Conservation (phyloP, 2,329 filamentous ascomycete genomes). For the Pestalotiopsis sp. region DNA sequence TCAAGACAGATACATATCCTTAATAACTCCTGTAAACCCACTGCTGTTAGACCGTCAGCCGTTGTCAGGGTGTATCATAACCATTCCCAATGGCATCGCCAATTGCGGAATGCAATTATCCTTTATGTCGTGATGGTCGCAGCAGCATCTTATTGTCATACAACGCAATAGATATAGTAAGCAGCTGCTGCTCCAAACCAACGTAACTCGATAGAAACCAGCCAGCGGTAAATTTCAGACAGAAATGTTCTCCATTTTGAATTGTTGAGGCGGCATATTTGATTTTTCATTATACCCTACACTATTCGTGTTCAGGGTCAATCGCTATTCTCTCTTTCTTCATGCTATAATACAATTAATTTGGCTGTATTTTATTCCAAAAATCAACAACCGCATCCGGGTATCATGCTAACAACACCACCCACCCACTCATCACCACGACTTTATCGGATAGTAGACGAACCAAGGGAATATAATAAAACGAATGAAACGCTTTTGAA, state of each 20-base stretch:
- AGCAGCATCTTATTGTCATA: too few relatives aligned
- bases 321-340: neutral
- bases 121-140: too few relatives aligned
- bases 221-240: accelerated
- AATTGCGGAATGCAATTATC: too few relatives aligned
- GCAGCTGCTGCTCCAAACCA: too few relatives aligned
- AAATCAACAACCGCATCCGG: neutral
- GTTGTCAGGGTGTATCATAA: too few relatives aligned
- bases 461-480: neutral
- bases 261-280: neutral
- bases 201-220: too few relatives aligned
- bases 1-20: too few relatives aligned
- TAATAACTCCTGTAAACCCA: too few relatives aligned
- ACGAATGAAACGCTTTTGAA: neutral
- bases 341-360: neutral
- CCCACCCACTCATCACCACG: neutral
- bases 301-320: neutral
- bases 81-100: too few relatives aligned
- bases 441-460: neutral
- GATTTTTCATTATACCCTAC: neutral
- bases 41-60: too few relatives aligned
- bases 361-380: neutral
- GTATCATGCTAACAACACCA: neutral
- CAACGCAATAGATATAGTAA: too few relatives aligned
- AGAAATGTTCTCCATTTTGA: neutral